Percentiles rank a stretch among this genome's conserved stretches.
Conservation (phyloP, 2,329 filamentous ascomycete genomes). For the Colletotrichum aenigma region DNA sequence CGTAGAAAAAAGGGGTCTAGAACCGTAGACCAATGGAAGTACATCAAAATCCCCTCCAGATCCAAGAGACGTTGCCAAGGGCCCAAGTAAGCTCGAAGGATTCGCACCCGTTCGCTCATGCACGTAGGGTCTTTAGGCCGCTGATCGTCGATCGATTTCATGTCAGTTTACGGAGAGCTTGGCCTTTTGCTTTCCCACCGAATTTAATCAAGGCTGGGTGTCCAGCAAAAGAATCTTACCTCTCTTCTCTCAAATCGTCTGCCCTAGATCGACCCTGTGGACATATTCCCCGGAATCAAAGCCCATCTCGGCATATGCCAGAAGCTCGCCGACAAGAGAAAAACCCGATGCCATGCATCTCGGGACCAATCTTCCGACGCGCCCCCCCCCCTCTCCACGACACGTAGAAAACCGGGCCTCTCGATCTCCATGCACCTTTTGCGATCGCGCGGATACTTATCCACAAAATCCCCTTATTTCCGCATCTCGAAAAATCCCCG, state of each 20-base stretch:
- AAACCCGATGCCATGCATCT: background rate
- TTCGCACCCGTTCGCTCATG: background rate
- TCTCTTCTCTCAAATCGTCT: no score
- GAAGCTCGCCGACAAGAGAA: background rate
- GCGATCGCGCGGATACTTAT: background rate
- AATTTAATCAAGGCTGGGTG: no score
- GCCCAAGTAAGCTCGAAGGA: no score
- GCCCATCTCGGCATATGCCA: background rate
- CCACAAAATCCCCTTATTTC: background rate
- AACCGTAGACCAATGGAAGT: background rate
- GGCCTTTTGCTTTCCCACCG: background rate
- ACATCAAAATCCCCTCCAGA: background rate
- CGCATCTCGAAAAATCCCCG: background rate
- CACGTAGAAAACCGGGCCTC: background rate
- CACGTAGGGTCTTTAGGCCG: background rate
- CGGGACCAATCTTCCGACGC: background rate
- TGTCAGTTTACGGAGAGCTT: background rate
- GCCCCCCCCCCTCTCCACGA: background rate
- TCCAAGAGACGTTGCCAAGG: no score
- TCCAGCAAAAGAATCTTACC: no score
- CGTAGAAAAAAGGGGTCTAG: no score
- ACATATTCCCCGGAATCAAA: no score
- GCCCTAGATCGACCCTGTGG: no score
- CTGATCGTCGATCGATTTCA: background rate
- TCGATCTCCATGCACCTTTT: background rate